Conservation (phyloP, 257 asterid species). For the Anisodus acutangulus region DNA sequence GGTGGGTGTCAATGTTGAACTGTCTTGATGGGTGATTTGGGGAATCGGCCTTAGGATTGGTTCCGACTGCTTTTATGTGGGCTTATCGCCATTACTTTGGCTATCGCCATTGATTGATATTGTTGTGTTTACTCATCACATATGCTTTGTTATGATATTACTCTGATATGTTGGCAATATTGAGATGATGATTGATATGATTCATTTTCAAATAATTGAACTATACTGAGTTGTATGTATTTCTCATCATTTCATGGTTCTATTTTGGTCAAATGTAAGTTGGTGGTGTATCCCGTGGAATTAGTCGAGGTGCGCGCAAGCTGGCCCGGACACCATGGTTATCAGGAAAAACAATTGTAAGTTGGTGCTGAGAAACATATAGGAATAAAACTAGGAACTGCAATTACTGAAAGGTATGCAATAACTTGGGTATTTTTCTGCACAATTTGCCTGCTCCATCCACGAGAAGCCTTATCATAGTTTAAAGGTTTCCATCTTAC, state of each 20-base stretch:
- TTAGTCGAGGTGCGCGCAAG: no score
- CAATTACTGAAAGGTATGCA: slow-evolving; percentile 4
- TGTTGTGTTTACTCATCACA: no score
- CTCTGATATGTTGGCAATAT: no score
- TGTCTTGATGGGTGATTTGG: no score
- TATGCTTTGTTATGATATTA: no score
- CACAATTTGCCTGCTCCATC: not conserved
- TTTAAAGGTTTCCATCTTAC: slow-evolving; percentile 11
- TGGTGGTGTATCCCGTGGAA: not conserved
- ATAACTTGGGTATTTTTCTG: not conserved
- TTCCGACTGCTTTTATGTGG: no score
- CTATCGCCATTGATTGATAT: no score
- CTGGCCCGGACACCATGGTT: no score
- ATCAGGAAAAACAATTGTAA: not conserved
- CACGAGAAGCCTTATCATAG: slow-evolving; percentile 7
- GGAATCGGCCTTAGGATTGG: no score
- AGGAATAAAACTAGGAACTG: not conserved
- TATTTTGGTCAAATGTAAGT: not conserved
- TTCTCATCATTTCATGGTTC: slow-evolving; percentile 9
- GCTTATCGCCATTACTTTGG: no score
- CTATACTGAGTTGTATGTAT: not conserved
- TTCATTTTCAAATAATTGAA: slow-evolving; percentile 2
- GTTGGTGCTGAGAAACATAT: not conserved
- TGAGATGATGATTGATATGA: no score
- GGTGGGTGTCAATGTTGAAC: no score